phyloP scores from a whole-genome alignment of 768 basidiomycete species.

The Coprinopsis cinerea region DNA sequence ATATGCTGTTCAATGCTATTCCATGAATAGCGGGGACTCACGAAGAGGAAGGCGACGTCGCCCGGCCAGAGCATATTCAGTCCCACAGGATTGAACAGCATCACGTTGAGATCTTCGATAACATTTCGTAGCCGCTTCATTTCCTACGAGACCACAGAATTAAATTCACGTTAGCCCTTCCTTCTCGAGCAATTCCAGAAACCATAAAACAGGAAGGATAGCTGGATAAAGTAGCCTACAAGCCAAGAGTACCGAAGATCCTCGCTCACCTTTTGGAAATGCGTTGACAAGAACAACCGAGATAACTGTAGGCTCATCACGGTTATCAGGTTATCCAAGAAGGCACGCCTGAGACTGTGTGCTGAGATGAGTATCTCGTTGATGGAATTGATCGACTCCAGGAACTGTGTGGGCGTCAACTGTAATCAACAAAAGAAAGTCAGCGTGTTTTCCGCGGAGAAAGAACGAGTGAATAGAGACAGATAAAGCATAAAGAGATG shows the following conservation, averaged over 20 bases:
- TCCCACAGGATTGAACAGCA: slow-evolving; percentile 79
- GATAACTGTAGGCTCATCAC: slow-evolving; percentile 80
- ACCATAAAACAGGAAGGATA: no score
- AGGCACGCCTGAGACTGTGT: slow-evolving; percentile 65
- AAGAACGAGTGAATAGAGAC: neutral
- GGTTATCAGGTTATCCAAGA: slow-evolving; percentile 74
- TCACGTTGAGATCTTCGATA: slow-evolving; percentile 64
- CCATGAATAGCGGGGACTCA: slow-evolving; percentile 47
- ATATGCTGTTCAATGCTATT: slow-evolving; percentile 5
- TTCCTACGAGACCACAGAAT: slow-evolving; percentile 46
- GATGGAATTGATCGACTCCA: slow-evolving; percentile 84
- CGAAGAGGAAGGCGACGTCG: slow-evolving; percentile 85
- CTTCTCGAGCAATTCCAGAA: neutral
- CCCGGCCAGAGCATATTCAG: slow-evolving; percentile 84
- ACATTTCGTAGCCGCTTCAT: slow-evolving; percentile 59
- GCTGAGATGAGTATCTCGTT: slow-evolving; percentile 87
- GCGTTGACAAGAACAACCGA: slow-evolving; percentile 57
- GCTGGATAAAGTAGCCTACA: no score
- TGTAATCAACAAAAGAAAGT: slow-evolving; percentile 23
- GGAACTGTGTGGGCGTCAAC: slow-evolving; percentile 89
- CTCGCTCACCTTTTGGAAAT: slow-evolving; percentile 71
- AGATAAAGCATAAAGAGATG: no score
- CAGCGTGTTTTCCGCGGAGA: neutral
- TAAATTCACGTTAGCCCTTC: neutral
- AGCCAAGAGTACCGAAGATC: neutral